These are phyloP conservation scores for Chalciporus piperatus DNA, from an alignment of 768 basidiomycete genomes.

Conservation along the genomic window DNA sequence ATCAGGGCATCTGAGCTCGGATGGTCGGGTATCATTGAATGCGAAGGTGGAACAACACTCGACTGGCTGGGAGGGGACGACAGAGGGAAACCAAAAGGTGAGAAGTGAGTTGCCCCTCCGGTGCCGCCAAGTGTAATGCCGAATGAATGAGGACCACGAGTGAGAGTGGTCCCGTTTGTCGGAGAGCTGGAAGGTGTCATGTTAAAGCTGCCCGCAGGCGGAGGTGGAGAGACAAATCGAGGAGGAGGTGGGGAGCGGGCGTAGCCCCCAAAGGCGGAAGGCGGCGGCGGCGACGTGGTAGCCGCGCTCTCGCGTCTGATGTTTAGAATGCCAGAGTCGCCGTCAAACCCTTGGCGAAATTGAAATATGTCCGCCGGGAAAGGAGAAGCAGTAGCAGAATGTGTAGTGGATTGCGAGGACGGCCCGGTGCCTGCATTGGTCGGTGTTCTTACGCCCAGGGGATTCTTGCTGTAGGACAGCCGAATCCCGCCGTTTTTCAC, in stretches of 20 bases:
- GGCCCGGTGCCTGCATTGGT: constrained; percentile 45
- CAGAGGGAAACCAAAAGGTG: constrained; percentile 33
- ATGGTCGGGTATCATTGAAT: constrained; percentile 37
- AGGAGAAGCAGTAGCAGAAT: constrained; percentile 25
- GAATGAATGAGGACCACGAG: constrained; percentile 32
- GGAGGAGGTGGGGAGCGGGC: constrained; percentile 35
- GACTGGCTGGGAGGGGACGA: constrained; percentile 32
- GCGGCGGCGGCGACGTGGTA: constrained; percentile 23
- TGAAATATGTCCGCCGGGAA: constrained; percentile 29
- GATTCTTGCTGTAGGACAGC: constrained; percentile 97
- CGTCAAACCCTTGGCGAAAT: constrained; percentile 29
- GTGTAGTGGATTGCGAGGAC: constrained; percentile 19
- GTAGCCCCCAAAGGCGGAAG: constrained; percentile 27
- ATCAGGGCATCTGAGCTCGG: constrained; percentile 29
- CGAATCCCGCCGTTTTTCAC: constrained; percentile 97
- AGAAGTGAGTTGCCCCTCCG: constrained; percentile 23
- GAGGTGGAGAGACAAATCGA: constrained; percentile 33
- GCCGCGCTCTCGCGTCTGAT: constrained; percentile 25
- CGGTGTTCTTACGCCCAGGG: constrained; percentile 86
- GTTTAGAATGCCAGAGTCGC: constrained; percentile 18
- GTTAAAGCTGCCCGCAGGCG: constrained; percentile 29
- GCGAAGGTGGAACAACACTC: constrained; percentile 26
- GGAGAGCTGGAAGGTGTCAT: constrained; percentile 22
- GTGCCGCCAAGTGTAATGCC: constrained; percentile 29
- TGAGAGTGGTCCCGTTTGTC: constrained; percentile 24